Percentiles rank a stretch among this genome's conserved stretches.
These are phyloP conservation scores for Pleurotus tuoliensis DNA, from an alignment of 768 basidiomycete genomes.

Conservation along the genomic window DNA sequence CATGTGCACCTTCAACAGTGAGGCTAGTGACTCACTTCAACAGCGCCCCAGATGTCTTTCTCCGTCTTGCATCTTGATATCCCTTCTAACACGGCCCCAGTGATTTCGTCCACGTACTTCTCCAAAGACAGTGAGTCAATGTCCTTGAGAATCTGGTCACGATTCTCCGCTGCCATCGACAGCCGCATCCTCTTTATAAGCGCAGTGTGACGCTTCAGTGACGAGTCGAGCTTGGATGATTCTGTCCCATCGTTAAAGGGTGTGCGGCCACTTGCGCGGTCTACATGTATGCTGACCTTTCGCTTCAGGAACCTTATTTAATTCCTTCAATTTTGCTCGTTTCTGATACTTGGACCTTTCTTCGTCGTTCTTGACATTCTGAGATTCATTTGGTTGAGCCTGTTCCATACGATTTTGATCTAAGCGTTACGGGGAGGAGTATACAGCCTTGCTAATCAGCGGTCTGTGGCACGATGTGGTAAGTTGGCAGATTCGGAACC, in stretches of 20 bases:
- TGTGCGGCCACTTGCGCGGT: neutral
- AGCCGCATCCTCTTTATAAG: constrained; percentile 91
- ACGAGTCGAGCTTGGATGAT: constrained; percentile 81
- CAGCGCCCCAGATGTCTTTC: constrained; percentile 86
- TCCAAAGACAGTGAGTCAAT: constrained; percentile 86
- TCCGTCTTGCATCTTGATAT: constrained; percentile 86
- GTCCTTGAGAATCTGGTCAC: constrained; percentile 88
- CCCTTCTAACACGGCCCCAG: constrained; percentile 83
- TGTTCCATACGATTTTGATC: constrained; percentile 10
- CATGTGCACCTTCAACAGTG: constrained; percentile 1
- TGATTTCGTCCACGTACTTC: constrained; percentile 96
- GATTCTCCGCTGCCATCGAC: constrained; percentile 77
- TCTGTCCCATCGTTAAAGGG: constrained; percentile 35
- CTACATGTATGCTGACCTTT: constrained; percentile 38
- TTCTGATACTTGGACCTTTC: constrained; percentile 49
- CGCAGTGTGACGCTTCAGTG: constrained; percentile 92
- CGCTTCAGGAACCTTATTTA: constrained; percentile 46
- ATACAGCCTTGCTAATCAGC: neutral
- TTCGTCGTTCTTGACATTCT: constrained; percentile 31
- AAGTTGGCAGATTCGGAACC: too few relatives aligned
- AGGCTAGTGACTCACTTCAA: constrained; percentile 60
- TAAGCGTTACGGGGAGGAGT: neutral
- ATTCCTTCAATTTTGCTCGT: constrained; percentile 54
- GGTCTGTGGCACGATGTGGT: too few relatives aligned
- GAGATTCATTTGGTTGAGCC: constrained; percentile 5